phyloP scores from a whole-genome alignment of 1,284 basidiomycete genomes.

The Cryptococcus hybrid region DNA sequence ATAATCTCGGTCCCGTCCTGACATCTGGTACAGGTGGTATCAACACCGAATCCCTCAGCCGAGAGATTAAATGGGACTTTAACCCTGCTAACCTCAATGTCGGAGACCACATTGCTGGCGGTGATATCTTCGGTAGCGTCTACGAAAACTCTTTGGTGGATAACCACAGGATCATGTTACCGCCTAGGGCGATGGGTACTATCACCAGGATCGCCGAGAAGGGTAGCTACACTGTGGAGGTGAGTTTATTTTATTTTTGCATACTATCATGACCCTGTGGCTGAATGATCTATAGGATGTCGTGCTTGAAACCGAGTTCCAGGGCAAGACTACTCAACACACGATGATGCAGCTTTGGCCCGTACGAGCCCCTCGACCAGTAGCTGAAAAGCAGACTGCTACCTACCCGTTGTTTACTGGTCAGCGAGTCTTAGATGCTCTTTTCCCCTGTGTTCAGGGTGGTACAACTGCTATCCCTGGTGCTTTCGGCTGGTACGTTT shows the following conservation, averaged over 20 bases:
- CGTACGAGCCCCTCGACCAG: constrained; percentile 94
- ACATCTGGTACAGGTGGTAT: constrained; percentile 59
- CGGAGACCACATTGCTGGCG: constrained; percentile 95
- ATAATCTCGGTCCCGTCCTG: too few relatives aligned
- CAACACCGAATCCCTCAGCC: constrained; percentile 93
- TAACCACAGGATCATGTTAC: constrained; percentile 96
- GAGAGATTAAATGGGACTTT: constrained; percentile 92
- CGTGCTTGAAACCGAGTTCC: constrained; percentile 95
- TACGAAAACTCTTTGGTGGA: constrained; percentile 97
- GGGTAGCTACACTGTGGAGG: constrained; percentile 89
- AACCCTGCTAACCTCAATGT: constrained; percentile 80
- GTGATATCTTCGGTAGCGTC: constrained; percentile 92
- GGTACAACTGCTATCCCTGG: constrained; percentile 99
- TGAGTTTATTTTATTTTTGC: constrained; percentile 51
- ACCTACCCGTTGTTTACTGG: constrained; percentile 92
- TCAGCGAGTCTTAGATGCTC: constrained; percentile 93
- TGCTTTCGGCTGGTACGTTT: constrained; percentile 74
- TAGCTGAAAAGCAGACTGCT: constrained; percentile 90
- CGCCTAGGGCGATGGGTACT: constrained; percentile 90
- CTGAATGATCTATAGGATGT: constrained; percentile 63
- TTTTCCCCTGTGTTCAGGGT: constrained; percentile 99
- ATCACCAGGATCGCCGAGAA: constrained; percentile 93
- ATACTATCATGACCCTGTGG: neutral
- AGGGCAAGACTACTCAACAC: constrained; percentile 91
- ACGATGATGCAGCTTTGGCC: constrained; percentile 99